Base-by-base conservation (phyloP, 2,329 filamentous ascomycete species). In the Paramyrothecium roridum region DNA sequence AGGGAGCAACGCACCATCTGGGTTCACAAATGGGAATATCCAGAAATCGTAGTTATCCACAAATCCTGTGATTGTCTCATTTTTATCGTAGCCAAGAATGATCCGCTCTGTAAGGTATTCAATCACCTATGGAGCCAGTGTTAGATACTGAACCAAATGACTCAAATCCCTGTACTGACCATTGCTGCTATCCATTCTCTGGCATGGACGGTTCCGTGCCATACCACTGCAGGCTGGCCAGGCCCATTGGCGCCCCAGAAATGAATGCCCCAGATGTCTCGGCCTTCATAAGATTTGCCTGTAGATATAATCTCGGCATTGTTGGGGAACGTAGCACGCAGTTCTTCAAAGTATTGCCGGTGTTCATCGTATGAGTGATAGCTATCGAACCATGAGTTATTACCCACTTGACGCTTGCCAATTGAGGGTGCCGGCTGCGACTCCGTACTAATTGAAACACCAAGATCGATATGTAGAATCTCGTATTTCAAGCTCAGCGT, bases 171-270 rank as follows among this genome's bases (percentile, higher is more conserved):
- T 30, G 26, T 10, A 30, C 26, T 30, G 52, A 79, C 79, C 71
- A 82, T 80, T 12, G 79, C 76, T 7, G 76, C 76, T 52, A 86
- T 82, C 83, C 83, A 86, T 65, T 86, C 83, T 47, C 83, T 75
- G 10, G 82, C 81, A 64, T 87, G 83, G 13, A 84, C 80, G 22
- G 78, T 85, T 13, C 77, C 79, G 64, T 86, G 82, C 63, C 80
- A 78, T 47, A 85, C 73, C 47, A 84, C 67, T 19, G 80, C 82
- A 1, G 80, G 80, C 58, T 80, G 67, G 30, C 77, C 76, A 52
- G 71, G 73, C 2, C 74, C 74, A 2, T 63, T 64, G 52, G 63
- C 71, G 2, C 82, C 82, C 68, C 74, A 85, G 53, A 85, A 71
- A 57, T 84, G 82, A 46, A 85, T 70, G 0, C 86, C 90, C 16